Conservation (phyloP, 2,329 filamentous ascomycete species). For the Pyrenophora graminea region DNA sequence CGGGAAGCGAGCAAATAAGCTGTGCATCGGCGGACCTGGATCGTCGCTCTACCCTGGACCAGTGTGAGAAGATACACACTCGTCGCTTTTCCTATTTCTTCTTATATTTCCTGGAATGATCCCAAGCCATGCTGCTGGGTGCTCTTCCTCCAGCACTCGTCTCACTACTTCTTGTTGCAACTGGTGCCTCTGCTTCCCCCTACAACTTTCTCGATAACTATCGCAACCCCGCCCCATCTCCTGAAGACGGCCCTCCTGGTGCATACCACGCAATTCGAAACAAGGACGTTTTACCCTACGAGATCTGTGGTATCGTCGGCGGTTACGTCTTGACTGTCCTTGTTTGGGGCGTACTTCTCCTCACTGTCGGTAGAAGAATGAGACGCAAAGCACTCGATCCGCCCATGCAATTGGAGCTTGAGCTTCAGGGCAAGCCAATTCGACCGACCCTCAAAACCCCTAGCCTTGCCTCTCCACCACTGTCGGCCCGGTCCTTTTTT, state of each 20-base stretch:
- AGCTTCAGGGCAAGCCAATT: slow-evolving; percentile 58
- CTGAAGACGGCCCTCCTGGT: slow-evolving; percentile 37
- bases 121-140: slow-evolving; percentile 34
- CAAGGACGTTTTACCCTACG: slow-evolving; percentile 69
- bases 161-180: slow-evolving; percentile 33
- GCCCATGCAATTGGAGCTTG: slow-evolving; percentile 57
- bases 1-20: slow-evolving; percentile 21
- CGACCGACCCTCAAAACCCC: slow-evolving; percentile 32
- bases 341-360: slow-evolving; percentile 67
- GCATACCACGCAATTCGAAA: slow-evolving; percentile 38
- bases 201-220: slow-evolving; percentile 36
- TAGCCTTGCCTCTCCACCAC: slow-evolving; percentile 23
- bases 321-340: slow-evolving; percentile 80
- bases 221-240: slow-evolving; percentile 31
- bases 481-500: slow-evolving; percentile 41
- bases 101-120: slow-evolving; percentile 7
- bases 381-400: slow-evolving; percentile 56
- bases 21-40: slow-evolving; percentile 17
- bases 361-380: slow-evolving; percentile 52
- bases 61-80: slow-evolving; percentile 13
- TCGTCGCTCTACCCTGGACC: slow-evolving; percentile 15
- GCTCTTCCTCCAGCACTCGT: slow-evolving; percentile 31
- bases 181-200: slow-evolving; percentile 28
- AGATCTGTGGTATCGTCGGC: slow-evolving; percentile 82
- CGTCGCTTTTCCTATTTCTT: slow-evolving; percentile 11